Evolutionary conservation across 805 yeast genomes (phyloP), one percentile per base, ranked within the genome.

Genomic region (Suhomyces xylopsoci): DNA sequence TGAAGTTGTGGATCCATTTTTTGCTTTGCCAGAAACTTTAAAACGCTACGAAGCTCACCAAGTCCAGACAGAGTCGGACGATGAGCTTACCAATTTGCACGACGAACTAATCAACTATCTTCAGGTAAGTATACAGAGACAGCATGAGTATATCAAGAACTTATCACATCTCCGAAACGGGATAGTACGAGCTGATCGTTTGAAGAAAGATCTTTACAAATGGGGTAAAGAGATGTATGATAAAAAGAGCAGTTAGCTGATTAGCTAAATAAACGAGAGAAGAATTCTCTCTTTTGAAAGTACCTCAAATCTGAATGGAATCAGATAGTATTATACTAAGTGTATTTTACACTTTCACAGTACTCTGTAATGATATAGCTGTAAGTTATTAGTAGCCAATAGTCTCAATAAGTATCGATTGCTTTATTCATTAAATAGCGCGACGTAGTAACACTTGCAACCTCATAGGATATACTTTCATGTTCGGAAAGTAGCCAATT

Each of bases 141-240:
- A 75, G 58, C 91, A 90, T 63, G 98, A 94, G 68, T 93, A 87
- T 65, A 85, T 91, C 49, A 79, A 93, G 61, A 88, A 91, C 55
- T 73, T 94, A 62, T 76, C 82, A n/a, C 81, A 77, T 34, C 79
- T 94, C 36, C 79, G 97, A 59, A 79, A 79, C 61, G 96, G 91
- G 0, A 72, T 93, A 25, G 83, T 88, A 34, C 81, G 88, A 61
- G 93, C 97, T 0, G 89, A 88, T 59, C 74, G 93, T 55, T 78
- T 88, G 58, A 85, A 89, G 59, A 80, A 80, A 45, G 82, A 84
- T 58, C 80, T 94, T 45, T 80, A 77, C 56, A 80, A 82, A 58
- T 93, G 98, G 98, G 88, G 94, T 51, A 81, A 81, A 61, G 97
- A 92, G 64, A 87, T 88, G 81, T 78, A 86, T 56, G 96, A 64